phyloP scores from a whole-genome alignment of 257 asterid genomes.

The Solanum appendiculatum region DNA sequence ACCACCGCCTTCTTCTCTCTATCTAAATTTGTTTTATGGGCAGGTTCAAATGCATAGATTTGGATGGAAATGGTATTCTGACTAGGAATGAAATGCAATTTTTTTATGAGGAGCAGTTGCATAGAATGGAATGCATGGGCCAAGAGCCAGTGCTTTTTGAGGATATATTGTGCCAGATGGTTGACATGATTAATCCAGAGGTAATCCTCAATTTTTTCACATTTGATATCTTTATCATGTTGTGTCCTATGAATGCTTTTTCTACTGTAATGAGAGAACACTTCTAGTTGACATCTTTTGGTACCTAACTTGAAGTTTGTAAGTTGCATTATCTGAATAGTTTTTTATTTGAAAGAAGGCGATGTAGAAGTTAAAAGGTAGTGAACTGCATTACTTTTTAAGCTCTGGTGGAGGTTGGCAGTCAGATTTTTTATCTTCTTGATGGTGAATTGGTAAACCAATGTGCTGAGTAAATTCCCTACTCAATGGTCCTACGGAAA shows the following conservation, averaged over 20 bases:
- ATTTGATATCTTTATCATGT: not conserved
- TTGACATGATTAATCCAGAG: constrained; percentile 96
- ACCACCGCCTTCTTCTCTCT: not conserved
- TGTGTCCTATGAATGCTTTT: not conserved
- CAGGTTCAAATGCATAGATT: constrained; percentile 99
- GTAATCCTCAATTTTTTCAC: constrained; percentile 13
- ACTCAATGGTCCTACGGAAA: not conserved
- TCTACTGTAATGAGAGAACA: not conserved
- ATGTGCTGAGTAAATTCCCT: not conserved
- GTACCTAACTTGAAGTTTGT: not conserved
- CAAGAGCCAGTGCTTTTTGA: constrained; percentile 99
- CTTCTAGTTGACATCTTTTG: not conserved
- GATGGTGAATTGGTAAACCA: not conserved
- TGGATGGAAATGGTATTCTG: constrained; percentile 91
- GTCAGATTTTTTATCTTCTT: not conserved
- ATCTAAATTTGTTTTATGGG: constrained; percentile 1
- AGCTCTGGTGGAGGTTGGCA: not conserved
- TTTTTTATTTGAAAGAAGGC: not conserved
- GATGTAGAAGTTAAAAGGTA: not conserved
- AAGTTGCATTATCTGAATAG: not conserved
- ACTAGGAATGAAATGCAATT: constrained; percentile 96
- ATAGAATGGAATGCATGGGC: constrained; percentile 99
- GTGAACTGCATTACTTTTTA: not conserved
- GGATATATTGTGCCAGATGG: constrained; percentile 95
- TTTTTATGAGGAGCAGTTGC: constrained; percentile 97